Conservation (phyloP, 73 alveolate species). For the Paramecium biaurelia region DNA sequence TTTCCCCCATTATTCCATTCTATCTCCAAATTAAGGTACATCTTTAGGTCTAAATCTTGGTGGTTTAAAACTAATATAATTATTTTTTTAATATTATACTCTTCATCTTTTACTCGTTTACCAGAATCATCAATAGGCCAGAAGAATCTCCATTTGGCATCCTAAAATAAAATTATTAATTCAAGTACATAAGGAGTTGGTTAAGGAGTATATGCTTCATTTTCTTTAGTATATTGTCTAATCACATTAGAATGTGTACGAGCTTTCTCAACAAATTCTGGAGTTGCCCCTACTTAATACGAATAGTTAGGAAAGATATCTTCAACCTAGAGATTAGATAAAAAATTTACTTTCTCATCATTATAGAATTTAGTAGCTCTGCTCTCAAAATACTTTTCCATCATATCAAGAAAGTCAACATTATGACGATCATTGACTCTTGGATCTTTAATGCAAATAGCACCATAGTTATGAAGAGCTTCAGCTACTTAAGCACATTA, state of each 20-base stretch:
- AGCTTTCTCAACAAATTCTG: constrained; percentile 87
- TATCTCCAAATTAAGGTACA: constrained; percentile 76
- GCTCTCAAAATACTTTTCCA: constrained; percentile 78
- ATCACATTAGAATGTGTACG: constrained; percentile 75
- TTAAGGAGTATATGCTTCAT: constrained; percentile 85
- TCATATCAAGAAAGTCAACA: constrained; percentile 77
- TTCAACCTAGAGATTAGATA: constrained; percentile 19
- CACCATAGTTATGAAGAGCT: constrained; percentile 80
- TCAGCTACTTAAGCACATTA: constrained; percentile 85
- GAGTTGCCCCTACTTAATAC: constrained; percentile 90
- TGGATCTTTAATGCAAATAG: constrained; percentile 84
- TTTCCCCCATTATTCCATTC: constrained; percentile 90
- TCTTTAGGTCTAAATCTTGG: constrained; percentile 81
- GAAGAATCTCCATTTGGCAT: constrained; percentile 94
- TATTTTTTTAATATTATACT: too few species aligned
- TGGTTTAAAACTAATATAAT: constrained; percentile 25
- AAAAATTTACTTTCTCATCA: constrained; percentile 38
- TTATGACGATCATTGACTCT: constrained; percentile 80
- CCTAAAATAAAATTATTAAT: constrained; percentile 41
- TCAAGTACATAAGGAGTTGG: constrained; percentile 77
- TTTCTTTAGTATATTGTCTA: constrained; percentile 65
- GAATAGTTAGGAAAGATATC: constrained; percentile 81
- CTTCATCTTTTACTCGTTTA: constrained; percentile 63
- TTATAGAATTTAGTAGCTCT: constrained; percentile 74
- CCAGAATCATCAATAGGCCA: constrained; percentile 81